A percentile compares a stretch with the other conserved stretches of the same genome.
These are phyloP conservation scores for Panicum miliaceum DNA, from an alignment of 176 grass and related monocot genomes.

Conservation along the genomic window DNA sequence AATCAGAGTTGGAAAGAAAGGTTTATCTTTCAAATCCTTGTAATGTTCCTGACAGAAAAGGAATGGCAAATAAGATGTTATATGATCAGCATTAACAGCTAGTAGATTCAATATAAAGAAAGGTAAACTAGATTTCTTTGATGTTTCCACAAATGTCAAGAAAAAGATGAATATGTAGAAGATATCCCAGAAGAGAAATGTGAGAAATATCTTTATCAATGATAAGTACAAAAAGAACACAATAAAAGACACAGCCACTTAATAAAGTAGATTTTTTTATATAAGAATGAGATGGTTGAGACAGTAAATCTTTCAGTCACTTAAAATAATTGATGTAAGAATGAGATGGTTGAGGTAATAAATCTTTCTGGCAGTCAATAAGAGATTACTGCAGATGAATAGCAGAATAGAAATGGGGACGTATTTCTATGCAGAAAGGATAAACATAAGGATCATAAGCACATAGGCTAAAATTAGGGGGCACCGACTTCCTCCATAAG, in stretches of 20 bases:
- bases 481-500: no score
- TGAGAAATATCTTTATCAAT: neutral
- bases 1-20: slow-evolving; percentile 83
- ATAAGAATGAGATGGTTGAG: neutral
- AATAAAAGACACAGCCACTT: neutral
- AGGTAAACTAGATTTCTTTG: neutral
- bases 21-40: slow-evolving; percentile 84
- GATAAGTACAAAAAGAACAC: neutral
- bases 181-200: neutral
- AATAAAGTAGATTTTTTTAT: neutral
- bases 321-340: neutral
- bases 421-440: slow-evolving; percentile 9
- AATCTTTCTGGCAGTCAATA: neutral
- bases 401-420: neutral
- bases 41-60: slow-evolving; percentile 82
- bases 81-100: neutral
- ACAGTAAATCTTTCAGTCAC: neutral
- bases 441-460: neutral
- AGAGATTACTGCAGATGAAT: neutral
- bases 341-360: neutral
- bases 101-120: neutral
- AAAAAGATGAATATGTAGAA: neutral
- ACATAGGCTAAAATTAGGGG: neutral
- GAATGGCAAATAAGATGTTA: neutral
- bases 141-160: neutral